phyloP scores from a whole-genome alignment of 371 early-diverging fungal species.

The Rhizomucor pusillus region DNA sequence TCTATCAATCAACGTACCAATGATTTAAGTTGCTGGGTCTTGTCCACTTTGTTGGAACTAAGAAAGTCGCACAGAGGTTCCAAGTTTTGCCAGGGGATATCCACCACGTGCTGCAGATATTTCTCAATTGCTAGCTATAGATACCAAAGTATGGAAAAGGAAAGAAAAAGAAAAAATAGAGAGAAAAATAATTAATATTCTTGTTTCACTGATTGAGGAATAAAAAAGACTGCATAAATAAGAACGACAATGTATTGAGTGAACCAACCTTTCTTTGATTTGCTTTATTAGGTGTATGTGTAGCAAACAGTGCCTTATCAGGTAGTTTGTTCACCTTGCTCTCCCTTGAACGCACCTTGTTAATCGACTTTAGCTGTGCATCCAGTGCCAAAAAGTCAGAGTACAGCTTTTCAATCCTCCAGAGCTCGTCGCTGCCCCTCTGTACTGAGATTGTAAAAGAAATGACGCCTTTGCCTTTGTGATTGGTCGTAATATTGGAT shows the following conservation, averaged over 20 bases:
- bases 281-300: constrained; percentile 64
- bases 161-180: neutral
- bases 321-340: constrained; percentile 66
- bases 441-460: constrained; percentile 51
- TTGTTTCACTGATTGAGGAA: no score
- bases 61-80: constrained; percentile 66
- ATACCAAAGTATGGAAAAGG: neutral
- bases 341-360: constrained; percentile 25
- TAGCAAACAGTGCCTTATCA: constrained; percentile 72
- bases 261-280: constrained; percentile 47
- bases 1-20: neutral
- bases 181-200: no score
- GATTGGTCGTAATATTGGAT: constrained; percentile 65
- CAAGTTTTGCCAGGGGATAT: constrained; percentile 49
- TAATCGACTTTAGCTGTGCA: constrained; percentile 47
- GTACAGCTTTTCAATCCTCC: constrained; percentile 83
- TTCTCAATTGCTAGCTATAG: constrained; percentile 61
- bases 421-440: constrained; percentile 51
- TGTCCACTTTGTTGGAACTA: constrained; percentile 54
- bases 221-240: no score
- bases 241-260: neutral
- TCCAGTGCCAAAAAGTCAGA: constrained; percentile 76
- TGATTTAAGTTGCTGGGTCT: constrained; percentile 7
- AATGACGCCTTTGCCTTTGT: constrained; percentile 69
- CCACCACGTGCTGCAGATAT: constrained; percentile 63